Base-by-base conservation (phyloP, 140 eudicot species). In the Flaveria floridana region DNA sequence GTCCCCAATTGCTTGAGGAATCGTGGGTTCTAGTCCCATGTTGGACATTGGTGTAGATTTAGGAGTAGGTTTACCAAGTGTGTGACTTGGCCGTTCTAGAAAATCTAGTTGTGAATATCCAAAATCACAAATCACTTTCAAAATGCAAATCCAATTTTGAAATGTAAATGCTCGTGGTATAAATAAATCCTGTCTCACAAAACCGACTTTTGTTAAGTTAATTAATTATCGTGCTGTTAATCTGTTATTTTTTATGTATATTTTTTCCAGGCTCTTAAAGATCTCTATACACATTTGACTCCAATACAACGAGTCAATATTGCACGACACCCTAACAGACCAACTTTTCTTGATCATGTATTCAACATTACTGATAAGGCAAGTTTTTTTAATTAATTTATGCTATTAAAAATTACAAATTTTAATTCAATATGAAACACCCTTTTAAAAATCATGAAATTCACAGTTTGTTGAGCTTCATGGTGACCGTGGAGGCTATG, bases 301-400 rank as follows among this genome's bases (percentile, higher is more conserved):
- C 98, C 98, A 44, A 86, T 90, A 76, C 98, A 93, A 47, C 90
- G 98, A 19, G 96, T 93, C 82, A 80, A 83, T 65, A 88, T 93
- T 80, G 96, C 98, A 56, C 85, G 98, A 23, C 98, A 93, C 78
- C 98, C 98, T 34, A 83, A 93, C 74, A 82, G 98, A 77, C 98
- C 98, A 61, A 93, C 98, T 48, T 87, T 82, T 84, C 98, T 93
- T 90, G 98, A 93, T 70, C 98, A 92, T 78, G 81, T 92, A 78
- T 89, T 86, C 82, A 92, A 75, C 76, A 92, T 92, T 41, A 92
- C 98, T 7, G 98, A 93, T 53, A 90, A 81, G 96, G 98, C 71
- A 39, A 18, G 70, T 39, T 39, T 65, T 65, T 65, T n/a, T 14
- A 1, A 0, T 37, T 64, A 2, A 2, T 0, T 15, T 65, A 16